Percentiles rank a stretch among this genome's conserved stretches.
Conservation (phyloP, 2,329 filamentous ascomycete species). For the Phaeoacremonium minimum region DNA sequence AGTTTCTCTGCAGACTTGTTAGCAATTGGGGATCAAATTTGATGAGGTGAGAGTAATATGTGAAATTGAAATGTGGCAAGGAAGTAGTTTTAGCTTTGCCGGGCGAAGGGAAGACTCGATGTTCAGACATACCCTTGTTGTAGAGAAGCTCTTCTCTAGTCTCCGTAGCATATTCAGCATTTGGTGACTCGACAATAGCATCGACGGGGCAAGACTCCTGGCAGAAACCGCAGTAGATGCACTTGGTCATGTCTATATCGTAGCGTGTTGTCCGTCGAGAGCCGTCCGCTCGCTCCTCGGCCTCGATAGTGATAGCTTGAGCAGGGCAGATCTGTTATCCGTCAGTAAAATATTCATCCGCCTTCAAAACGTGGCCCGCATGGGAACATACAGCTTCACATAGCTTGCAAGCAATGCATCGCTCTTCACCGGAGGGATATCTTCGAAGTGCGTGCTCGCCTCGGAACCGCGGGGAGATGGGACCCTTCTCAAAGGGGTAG, state of each 20-base stretch:
- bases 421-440: slow-evolving; percentile 96
- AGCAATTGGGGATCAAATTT: too few relatives aligned
- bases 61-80: too few relatives aligned
- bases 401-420: slow-evolving; percentile 99
- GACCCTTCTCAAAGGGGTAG: slow-evolving; percentile 98
- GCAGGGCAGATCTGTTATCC: slow-evolving; percentile 80
- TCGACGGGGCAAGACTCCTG: slow-evolving; percentile 98
- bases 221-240: slow-evolving; percentile 99
- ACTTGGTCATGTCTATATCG: slow-evolving; percentile 99
- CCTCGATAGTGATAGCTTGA: slow-evolving; percentile 98
- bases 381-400: slow-evolving; percentile 70
- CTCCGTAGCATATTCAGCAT: slow-evolving; percentile 60
- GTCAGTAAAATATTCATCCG: too few relatives aligned
- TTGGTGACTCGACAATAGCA: slow-evolving; percentile 68
- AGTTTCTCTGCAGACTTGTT: slow-evolving; percentile 75
- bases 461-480: slow-evolving; percentile 95
- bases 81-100: too few relatives aligned
- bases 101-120: too few relatives aligned
- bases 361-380: too few relatives aligned
- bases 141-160: slow-evolving; percentile 90
- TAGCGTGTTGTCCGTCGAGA: slow-evolving; percentile 94
- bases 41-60: too few relatives aligned
- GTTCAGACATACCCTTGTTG: slow-evolving; percentile 66
- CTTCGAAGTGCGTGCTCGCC: slow-evolving; percentile 95
- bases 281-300: slow-evolving; percentile 94